Base-by-base conservation (phyloP, 495 filamentous ascomycete genomes). In the Copromyces sp. region DNA sequence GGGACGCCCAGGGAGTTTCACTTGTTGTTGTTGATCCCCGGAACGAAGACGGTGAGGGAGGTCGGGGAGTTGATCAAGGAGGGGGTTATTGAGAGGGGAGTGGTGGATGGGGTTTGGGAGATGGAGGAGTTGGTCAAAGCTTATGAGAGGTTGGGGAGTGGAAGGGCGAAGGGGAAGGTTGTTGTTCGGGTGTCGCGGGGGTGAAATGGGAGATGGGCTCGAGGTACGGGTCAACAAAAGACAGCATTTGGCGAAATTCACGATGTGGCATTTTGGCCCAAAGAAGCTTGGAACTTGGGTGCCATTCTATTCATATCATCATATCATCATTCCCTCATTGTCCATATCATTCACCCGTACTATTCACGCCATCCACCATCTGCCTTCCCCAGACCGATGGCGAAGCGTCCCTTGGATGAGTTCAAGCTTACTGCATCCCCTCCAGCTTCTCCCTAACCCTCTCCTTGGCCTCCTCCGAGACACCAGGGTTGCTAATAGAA, bases 391-490 rank as follows among this genome's bases (percentile, higher is more conserved):
- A 3, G 7, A 1, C 17, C 42, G 16, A 44, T 42, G 42, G 9
- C 42, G 0, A 44, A n/a, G 24, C 6, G 17, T 24, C 24, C 24
- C 24, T 24, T 24, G 3, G 7, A 44, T 17, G 0, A 44, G 42
- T 17, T 14, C 41, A 17, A 24, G 3, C 44, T 24, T 11, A 6
- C 9, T 4, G 35, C 32, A 16, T n/a, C 24, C 20, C 1, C 35
- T 59, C 65, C 71, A 82, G 41, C 74, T 78, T 80, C 70, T 86
- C 77, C 74, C 81, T 77, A 3, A 83, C 85, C 37, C 77, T 81
- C 68, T 84, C 78, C 77, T 85, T 86, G 12, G 85, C 84, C 69
- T 84, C 81, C 24, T 84, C 79, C 3, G 84, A 85, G 0, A 85
- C 85, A 39, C 83, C 80, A 5, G 83, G 84, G 71, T 86, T 86